A percentile compares a stretch with the other conserved stretches of the same genome.
Conservation (phyloP, 2,329 filamentous ascomycete genomes). For the Beauveria pseudobassiana region DNA sequence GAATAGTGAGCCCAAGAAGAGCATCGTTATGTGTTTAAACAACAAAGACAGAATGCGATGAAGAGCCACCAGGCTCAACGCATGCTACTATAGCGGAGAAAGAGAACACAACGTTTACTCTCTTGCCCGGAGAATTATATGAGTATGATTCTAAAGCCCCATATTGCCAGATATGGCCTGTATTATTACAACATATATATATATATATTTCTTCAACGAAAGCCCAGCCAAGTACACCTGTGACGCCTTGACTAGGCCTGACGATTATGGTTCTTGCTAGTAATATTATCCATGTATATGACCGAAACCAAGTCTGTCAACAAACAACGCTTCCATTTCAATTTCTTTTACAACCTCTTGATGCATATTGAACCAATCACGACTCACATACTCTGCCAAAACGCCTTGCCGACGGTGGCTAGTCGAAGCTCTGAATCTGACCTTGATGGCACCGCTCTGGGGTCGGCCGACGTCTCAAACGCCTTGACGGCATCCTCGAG, state of each 20-base stretch:
- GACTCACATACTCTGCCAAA: no score
- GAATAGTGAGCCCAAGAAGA: no score
- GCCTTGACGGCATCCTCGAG: constrained; percentile 84
- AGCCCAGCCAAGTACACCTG: not conserved
- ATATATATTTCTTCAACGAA: no score
- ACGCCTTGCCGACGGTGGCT: constrained; percentile 10
- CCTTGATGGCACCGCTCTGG: constrained; percentile 94
- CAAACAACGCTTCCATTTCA: not conserved
- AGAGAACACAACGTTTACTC: no score
- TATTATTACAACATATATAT: no score
- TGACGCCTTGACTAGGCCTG: not conserved
- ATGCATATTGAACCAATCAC: not conserved
- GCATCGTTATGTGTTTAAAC: not conserved
- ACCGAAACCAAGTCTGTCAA: not conserved
- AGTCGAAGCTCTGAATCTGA: constrained; percentile 76
- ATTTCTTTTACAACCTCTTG: not conserved
- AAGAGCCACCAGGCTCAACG: not conserved
- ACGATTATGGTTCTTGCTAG: not conserved
- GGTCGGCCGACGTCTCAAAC: constrained; percentile 81
- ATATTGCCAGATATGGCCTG: no score
- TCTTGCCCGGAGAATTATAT: no score
- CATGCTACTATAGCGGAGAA: not conserved
- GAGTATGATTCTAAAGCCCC: no score
- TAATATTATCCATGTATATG: not conserved
- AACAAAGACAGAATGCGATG: not conserved